Conservation (phyloP, 306 rosid genomes). For the Cicer pinnatifidum region DNA sequence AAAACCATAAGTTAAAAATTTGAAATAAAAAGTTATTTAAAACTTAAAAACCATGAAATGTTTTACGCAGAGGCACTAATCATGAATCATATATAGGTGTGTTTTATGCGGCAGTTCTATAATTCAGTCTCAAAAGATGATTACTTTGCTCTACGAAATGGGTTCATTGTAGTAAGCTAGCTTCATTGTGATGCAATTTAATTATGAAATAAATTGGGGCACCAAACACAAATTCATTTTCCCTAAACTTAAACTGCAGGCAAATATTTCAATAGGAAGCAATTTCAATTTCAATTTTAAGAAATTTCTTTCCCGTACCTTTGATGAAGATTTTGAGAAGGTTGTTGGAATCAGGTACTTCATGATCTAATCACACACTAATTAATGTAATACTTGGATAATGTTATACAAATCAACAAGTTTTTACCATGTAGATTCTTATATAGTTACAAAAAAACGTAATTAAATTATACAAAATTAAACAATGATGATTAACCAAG, state of each 20-base stretch:
- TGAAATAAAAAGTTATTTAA: too few relatives aligned
- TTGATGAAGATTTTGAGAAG: slow-evolving; percentile 67
- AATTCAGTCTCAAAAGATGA: slow-evolving; percentile 66
- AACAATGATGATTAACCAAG: slow-evolving; percentile 14
- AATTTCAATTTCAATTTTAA: slow-evolving; percentile 68
- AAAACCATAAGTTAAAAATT: not conserved
- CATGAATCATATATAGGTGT: slow-evolving; percentile 44
- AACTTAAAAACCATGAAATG: not conserved
- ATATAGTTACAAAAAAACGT: not conserved
- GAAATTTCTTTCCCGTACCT: slow-evolving; percentile 63
- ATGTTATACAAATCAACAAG: too few relatives aligned
- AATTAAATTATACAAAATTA: not conserved
- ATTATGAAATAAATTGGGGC: not conserved
- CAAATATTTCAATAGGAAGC: slow-evolving; percentile 56
- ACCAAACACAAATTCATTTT: slow-evolving; percentile 6
- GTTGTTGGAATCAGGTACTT: slow-evolving; percentile 65
- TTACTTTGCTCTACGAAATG: slow-evolving; percentile 69
- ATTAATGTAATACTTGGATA: too few relatives aligned
- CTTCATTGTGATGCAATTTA: not conserved
- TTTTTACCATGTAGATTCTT: not conserved
- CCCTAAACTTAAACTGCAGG: slow-evolving; percentile 45
- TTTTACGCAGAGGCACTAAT: not conserved
- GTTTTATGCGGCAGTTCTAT: slow-evolving; percentile 63
- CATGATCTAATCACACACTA: not conserved
- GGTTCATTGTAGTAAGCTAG: slow-evolving; percentile 60